These are phyloP conservation scores for Reutealis trisperma DNA, from an alignment of 345 rosid genomes.

Conservation along the genomic window DNA sequence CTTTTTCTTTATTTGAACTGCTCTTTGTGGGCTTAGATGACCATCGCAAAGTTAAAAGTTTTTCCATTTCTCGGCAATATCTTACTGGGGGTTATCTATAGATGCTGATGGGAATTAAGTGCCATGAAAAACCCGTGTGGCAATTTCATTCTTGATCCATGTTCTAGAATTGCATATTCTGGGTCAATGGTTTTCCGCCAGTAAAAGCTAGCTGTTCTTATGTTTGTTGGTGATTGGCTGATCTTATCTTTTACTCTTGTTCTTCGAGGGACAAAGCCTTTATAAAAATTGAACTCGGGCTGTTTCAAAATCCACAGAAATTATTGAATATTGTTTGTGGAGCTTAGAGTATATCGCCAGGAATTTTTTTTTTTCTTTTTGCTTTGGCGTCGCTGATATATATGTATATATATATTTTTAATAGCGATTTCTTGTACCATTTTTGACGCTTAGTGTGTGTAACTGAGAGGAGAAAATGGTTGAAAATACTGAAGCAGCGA, in stretches of 20 bases:
- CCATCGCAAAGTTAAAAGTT: constrained; percentile 2
- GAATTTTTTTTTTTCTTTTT: constrained; percentile 5
- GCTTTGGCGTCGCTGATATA: background rate
- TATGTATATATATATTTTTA: too few species aligned
- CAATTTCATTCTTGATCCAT: background rate
- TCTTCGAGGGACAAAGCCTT: background rate
- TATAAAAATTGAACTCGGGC: background rate
- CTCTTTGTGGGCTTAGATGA: background rate
- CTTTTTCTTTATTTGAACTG: background rate
- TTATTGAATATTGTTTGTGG: constrained; percentile 6
- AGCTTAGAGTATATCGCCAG: constrained; percentile 13
- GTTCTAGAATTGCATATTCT: background rate
- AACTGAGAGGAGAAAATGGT: constrained; percentile 40
- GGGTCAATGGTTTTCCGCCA: constrained; percentile 20
- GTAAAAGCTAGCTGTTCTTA: constrained; percentile 8
- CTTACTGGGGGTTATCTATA: constrained; percentile 8
- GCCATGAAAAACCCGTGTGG: constrained; percentile 10
- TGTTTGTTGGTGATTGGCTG: constrained; percentile 15
- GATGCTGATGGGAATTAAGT: background rate
- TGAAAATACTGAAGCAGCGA: constrained; percentile 41
- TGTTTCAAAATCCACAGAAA: background rate
- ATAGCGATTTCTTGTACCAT: background rate
- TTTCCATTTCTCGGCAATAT: constrained; percentile 2
- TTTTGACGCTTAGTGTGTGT: background rate
- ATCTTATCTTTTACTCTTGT: constrained; percentile 9